A percentile compares a stretch with the other conserved stretches of the same genome.
Conservation (phyloP, 129 eudicot species). For the Lactuca saligna region DNA sequence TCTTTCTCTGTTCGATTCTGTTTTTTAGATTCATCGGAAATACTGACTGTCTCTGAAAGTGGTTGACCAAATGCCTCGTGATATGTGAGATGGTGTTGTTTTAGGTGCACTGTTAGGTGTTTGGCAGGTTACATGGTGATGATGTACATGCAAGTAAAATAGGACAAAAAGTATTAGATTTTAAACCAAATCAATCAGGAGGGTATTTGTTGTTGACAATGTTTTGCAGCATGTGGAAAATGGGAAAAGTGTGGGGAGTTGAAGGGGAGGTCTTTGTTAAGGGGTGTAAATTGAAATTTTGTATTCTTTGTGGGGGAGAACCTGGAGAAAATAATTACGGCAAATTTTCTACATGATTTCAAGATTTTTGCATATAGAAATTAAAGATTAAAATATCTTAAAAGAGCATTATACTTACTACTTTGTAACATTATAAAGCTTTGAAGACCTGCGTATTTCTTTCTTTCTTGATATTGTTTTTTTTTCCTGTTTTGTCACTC, state of each 20-base stretch:
- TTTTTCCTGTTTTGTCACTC: too few relatives aligned
- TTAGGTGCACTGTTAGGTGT: conserved; percentile 53
- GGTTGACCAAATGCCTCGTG: conserved; percentile 43
- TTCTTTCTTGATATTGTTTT: too few relatives aligned
- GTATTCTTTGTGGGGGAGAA: too few relatives aligned
- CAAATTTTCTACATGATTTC: too few relatives aligned
- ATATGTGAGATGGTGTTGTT: conserved; percentile 45
- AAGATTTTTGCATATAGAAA: too few relatives aligned
- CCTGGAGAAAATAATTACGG: too few relatives aligned
- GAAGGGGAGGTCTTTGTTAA: conserved; percentile 42
- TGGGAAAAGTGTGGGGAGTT: conserved; percentile 40
- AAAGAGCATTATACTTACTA: too few relatives aligned
- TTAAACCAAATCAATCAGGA: conserved; percentile 43
- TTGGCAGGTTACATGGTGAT: conserved; percentile 45
- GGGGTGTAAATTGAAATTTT: conserved; percentile 27
- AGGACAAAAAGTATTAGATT: conserved; percentile 41
- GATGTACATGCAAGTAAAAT: conserved; percentile 31
- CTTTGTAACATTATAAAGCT: too few relatives aligned
- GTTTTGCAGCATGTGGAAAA: conserved; percentile 44
- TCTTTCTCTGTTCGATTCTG: too few relatives aligned
- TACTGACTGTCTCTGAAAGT: conserved; percentile 16
- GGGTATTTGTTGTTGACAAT: conserved; percentile 45
- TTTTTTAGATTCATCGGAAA: too few relatives aligned
- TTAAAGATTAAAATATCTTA: too few relatives aligned
- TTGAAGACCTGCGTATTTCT: too few relatives aligned